Conservation (phyloP, 306 rosid genomes). For the Pyrus pyrifolia region DNA sequence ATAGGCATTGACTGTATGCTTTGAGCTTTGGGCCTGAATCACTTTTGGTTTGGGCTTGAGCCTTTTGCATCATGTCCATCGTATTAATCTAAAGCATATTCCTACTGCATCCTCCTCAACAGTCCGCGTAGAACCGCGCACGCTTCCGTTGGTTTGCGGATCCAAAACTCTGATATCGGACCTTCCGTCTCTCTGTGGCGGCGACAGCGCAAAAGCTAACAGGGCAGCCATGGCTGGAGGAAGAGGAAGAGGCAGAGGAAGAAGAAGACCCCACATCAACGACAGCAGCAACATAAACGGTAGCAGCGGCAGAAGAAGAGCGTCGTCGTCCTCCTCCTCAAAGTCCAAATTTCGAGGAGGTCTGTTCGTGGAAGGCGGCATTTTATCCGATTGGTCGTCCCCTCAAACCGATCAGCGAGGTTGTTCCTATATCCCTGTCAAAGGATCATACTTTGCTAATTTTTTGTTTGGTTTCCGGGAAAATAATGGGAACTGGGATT, state of each 20-base stretch:
- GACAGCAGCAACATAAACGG: neutral
- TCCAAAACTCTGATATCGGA: neutral
- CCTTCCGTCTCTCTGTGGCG: neutral
- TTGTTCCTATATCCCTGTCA: neutral
- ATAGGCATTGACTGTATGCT: too few species aligned
- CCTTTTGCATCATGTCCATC: neutral
- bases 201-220: neutral
- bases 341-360: constrained; percentile 11
- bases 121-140: neutral
- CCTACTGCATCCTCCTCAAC: neutral
- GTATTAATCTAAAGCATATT: neutral
- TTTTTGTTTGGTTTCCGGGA: constrained; percentile 3
- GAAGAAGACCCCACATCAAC: constrained; percentile 29
- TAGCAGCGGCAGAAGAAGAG: constrained; percentile 24
- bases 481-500: neutral
- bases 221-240: constrained; percentile 24
- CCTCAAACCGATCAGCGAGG: constrained; percentile 42
- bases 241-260: constrained; percentile 46
- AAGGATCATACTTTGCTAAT: neutral
- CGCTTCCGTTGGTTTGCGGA: neutral
- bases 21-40: too few species aligned
- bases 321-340: constrained; percentile 23
- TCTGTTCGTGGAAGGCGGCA: constrained; percentile 67
- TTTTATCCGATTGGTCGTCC: constrained; percentile 63
- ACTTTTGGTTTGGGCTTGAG: neutral